phyloP scores from a whole-genome alignment of 257 asterid genomes.

The Haberlea rhodopensis region DNA sequence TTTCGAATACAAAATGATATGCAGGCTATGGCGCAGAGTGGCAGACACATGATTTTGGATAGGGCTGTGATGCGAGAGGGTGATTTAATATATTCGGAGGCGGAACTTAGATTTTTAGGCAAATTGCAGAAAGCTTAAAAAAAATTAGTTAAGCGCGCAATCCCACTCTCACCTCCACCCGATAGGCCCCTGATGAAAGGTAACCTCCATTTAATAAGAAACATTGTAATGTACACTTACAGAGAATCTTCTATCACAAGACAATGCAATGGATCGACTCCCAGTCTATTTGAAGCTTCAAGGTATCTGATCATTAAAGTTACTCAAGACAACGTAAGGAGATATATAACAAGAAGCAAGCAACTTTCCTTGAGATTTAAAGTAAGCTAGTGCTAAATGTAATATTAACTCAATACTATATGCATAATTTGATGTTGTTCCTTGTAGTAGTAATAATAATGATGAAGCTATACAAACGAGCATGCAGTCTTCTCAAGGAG shows the following conservation, averaged over 20 bases:
- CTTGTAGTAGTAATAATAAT: slow-evolving; percentile 12
- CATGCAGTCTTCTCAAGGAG: slow-evolving; percentile 27
- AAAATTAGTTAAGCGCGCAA: neutral
- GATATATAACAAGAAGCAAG: slow-evolving; percentile 5
- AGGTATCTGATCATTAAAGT: slow-evolving; percentile 53
- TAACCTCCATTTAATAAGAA: neutral
- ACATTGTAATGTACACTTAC: slow-evolving; percentile 40
- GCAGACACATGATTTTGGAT: neutral
- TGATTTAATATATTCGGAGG: neutral
- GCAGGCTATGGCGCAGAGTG: slow-evolving; percentile 19
- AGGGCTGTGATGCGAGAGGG: neutral
- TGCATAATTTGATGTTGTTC: slow-evolving; percentile 17
- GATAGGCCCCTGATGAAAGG: neutral
- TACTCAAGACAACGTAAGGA: slow-evolving; percentile 22
- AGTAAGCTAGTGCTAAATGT: neutral
- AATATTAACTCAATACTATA: slow-evolving; percentile 1
- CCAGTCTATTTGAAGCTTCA: slow-evolving; percentile 89
- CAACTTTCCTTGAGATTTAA: slow-evolving; percentile 13
- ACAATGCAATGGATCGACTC: slow-evolving; percentile 57
- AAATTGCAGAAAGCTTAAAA: neutral
- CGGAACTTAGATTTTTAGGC: neutral
- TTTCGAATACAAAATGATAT: neutral
- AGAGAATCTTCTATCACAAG: slow-evolving; percentile 88
- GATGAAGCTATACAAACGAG: neutral
- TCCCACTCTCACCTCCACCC: slow-evolving; percentile 1